These are phyloP conservation scores for Clarireedia hainanense DNA, from an alignment of 2,329 filamentous ascomycete genomes.

Conservation along the genomic window DNA sequence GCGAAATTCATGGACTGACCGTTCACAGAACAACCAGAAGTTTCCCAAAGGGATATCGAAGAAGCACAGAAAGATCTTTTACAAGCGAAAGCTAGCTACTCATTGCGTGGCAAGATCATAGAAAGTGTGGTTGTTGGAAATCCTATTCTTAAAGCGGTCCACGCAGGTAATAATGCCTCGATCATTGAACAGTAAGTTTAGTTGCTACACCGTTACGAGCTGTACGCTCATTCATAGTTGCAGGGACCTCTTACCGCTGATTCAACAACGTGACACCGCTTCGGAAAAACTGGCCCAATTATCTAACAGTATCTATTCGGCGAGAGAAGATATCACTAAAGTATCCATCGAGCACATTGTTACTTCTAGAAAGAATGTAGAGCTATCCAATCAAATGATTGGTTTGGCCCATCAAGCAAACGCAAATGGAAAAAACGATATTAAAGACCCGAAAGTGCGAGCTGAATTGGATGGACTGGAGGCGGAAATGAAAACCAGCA, in stretches of 20 bases:
- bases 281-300: constrained; percentile 56
- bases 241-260: constrained; percentile 48
- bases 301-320: constrained; percentile 42
- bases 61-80: constrained; percentile 56
- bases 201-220: constrained; percentile 4
- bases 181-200: constrained; percentile 57
- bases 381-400: constrained; percentile 55
- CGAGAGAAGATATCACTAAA: constrained; percentile 45
- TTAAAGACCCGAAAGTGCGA: constrained; percentile 43
- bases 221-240: constrained; percentile 11
- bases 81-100: constrained; percentile 61
- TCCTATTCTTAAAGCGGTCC: constrained; percentile 70
- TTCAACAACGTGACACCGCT: constrained; percentile 60
- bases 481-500: constrained; percentile 50
- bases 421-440: constrained; percentile 44
- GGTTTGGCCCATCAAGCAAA: constrained; percentile 51
- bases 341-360: constrained; percentile 51
- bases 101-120: constrained; percentile 60
- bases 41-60: constrained; percentile 44
- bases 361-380: constrained; percentile 51
- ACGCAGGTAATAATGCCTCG: constrained; percentile 55
- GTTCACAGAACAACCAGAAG: constrained; percentile 23
- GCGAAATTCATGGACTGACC: constrained; percentile 12
- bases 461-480: constrained; percentile 52
- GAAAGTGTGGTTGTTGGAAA: constrained; percentile 64